These are phyloP conservation scores for Pyrrhoderma noxium DNA, from an alignment of 1,284 basidiomycete genomes.

Conservation along the genomic window DNA sequence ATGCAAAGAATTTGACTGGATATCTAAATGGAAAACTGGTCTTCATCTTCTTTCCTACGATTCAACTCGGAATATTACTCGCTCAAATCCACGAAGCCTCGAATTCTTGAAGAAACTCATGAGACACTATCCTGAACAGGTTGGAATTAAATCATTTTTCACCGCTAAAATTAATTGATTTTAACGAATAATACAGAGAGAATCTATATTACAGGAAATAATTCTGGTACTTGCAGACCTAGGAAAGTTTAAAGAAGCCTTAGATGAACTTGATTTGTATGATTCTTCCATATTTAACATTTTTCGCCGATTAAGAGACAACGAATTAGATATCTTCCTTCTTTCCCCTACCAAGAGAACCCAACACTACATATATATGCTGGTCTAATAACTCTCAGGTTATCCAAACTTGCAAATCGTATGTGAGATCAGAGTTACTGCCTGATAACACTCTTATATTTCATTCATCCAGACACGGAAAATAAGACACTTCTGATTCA, in stretches of 20 bases:
- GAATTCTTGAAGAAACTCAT: slow-evolving; percentile 40
- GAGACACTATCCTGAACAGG: slow-evolving; percentile 57
- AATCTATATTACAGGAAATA: slow-evolving; percentile 68
- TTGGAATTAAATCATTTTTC: slow-evolving; percentile 30
- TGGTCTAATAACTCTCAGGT: slow-evolving; percentile 62
- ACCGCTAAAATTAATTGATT: slow-evolving; percentile 2
- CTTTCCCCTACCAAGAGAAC: slow-evolving; percentile 80
- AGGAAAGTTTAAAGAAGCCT: slow-evolving; percentile 55
- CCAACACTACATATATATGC: slow-evolving; percentile 75
- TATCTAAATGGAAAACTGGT: slow-evolving; percentile 65
- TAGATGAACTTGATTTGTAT: slow-evolving; percentile 82
- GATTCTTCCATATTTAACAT: slow-evolving; percentile 24
- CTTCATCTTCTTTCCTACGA: slow-evolving; percentile 43
- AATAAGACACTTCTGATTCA: slow-evolving; percentile 41
- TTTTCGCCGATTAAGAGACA: neutral
- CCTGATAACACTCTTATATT: neutral
- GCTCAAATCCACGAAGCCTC: slow-evolving; percentile 11
- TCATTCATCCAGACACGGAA: slow-evolving; percentile 8
- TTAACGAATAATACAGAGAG: slow-evolving; percentile 43
- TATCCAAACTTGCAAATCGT: slow-evolving; percentile 33
- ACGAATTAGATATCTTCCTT: slow-evolving; percentile 65
- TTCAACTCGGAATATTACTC: slow-evolving; percentile 22
- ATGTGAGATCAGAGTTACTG: neutral
- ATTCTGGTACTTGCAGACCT: slow-evolving; percentile 57
- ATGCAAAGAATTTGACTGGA: slow-evolving; percentile 80